Conservation (phyloP, 1,284 basidiomycete genomes). For the Wolfiporia cocos region DNA sequence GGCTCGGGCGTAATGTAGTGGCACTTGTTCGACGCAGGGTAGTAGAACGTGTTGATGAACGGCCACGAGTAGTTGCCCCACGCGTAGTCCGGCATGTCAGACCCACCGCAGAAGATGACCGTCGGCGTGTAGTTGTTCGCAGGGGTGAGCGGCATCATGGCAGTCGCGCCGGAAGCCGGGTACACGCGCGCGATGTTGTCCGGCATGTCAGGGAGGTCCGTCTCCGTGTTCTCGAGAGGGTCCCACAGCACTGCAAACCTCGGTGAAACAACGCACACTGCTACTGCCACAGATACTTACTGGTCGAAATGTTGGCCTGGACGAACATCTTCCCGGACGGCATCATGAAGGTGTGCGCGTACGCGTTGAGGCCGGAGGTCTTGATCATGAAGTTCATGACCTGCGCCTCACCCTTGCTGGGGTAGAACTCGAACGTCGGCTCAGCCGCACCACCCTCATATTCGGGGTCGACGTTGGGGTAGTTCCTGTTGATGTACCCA, state of each 20-base stretch:
- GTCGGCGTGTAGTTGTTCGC: slow-evolving; percentile 86
- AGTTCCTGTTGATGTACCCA: slow-evolving; percentile 84
- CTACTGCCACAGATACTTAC: slow-evolving; percentile 37
- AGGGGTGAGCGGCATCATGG: slow-evolving; percentile 88
- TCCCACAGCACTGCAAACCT: slow-evolving; percentile 54
- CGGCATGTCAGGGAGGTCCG: slow-evolving; percentile 56
- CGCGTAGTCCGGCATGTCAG: slow-evolving; percentile 63
- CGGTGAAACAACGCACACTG: not conserved
- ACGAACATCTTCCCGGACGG: slow-evolving; percentile 81
- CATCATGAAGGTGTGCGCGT: slow-evolving; percentile 82
- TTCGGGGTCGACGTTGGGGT: slow-evolving; percentile 58
- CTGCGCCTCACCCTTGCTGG: slow-evolving; percentile 48
- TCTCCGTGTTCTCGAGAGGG: slow-evolving; percentile 53
- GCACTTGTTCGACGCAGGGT: slow-evolving; percentile 59
- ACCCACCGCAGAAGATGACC: slow-evolving; percentile 86
- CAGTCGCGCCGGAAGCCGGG: slow-evolving; percentile 86
- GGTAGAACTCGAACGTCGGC: slow-evolving; percentile 80
- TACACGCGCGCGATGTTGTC: slow-evolving; percentile 76
- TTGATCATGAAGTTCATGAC: slow-evolving; percentile 75
- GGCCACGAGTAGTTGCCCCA: slow-evolving; percentile 75
- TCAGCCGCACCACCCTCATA: slow-evolving; percentile 63
- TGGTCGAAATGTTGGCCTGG: slow-evolving; percentile 79
- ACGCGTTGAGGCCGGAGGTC: slow-evolving; percentile 88
- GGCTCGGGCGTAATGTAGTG: slow-evolving; percentile 81
- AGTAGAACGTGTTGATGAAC: slow-evolving; percentile 56